Evolutionary conservation across 2,329 filamentous ascomycete species (phyloP).

Genomic region (Epichloe gansuensis): DNA sequence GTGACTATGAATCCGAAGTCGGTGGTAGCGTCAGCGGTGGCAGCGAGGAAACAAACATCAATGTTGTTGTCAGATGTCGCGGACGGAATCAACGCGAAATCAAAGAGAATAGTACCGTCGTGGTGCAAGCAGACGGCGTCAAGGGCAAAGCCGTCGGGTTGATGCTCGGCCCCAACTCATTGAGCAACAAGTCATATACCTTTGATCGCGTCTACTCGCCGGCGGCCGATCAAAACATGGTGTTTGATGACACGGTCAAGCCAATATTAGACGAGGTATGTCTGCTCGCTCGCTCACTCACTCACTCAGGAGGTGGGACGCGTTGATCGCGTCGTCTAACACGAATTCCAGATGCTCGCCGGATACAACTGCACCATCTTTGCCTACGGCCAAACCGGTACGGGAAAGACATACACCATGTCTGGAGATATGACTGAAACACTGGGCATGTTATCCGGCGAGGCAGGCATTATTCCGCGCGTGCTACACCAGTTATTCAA

Average conservation of each 20-base stretch:
- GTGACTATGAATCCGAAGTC: conserved; percentile 60
- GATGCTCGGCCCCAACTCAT: conserved; percentile 81
- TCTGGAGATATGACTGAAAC: conserved; percentile 91
- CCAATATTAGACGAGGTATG: conserved; percentile 85
- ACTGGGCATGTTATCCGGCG: conserved; percentile 74
- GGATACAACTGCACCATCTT: conserved; percentile 99
- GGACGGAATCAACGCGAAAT: conserved; percentile 89
- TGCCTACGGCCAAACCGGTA: conserved; percentile 95
- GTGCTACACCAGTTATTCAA: conserved; percentile 78
- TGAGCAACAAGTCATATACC: conserved; percentile 92
- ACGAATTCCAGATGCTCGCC: conserved; percentile 61
- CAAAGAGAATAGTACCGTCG: conserved; percentile 86
- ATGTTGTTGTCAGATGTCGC: conserved; percentile 89
- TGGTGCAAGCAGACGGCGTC: conserved; percentile 77
- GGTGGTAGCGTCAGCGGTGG: conserved; percentile 9
- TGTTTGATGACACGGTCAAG: conserved; percentile 90
- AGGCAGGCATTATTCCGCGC: conserved; percentile 88
- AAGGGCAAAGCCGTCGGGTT: conserved; percentile 76
- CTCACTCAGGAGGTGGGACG: neutral
- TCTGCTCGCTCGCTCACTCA: neutral
- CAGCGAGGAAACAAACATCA: conserved; percentile 86
- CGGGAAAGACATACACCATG: conserved; percentile 99
- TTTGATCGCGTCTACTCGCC: conserved; percentile 97
- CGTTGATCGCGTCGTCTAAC: neutral
- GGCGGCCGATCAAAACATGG: conserved; percentile 82